Evolutionary conservation across 345 rosid species (phyloP).

Genomic region (Lepidium africanum): DNA sequence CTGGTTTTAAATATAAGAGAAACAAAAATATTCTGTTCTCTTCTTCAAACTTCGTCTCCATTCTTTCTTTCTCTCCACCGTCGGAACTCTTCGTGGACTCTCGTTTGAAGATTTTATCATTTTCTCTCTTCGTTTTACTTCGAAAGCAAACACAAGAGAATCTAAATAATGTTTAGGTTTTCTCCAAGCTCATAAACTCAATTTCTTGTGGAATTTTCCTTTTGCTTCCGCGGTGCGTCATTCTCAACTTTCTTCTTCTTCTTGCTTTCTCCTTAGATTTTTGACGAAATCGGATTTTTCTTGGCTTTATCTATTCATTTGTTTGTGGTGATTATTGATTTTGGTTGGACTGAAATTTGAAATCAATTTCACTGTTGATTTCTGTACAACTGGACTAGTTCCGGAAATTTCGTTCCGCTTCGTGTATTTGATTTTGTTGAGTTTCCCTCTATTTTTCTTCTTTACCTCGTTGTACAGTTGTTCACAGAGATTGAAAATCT

Average conservation of each 20-base stretch:
- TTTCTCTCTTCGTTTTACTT: neutral
- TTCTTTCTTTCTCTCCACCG: constrained; percentile 20
- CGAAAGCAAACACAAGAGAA: neutral
- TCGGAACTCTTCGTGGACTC: constrained; percentile 17
- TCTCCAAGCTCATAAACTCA: constrained; percentile 2
- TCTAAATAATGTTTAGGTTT: neutral
- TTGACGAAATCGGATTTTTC: neutral
- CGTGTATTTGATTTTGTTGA: neutral
- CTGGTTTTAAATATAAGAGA: neutral
- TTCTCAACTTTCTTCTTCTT: neutral
- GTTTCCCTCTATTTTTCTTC: neutral
- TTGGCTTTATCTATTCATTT: neutral
- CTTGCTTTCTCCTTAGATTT: neutral
- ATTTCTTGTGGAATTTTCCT: neutral
- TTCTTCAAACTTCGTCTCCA: constrained; percentile 21
- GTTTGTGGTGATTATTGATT: neutral
- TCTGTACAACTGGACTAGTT: neutral
- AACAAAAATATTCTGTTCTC: neutral
- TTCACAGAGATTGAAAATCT: neutral
- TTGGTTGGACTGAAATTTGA: neutral
- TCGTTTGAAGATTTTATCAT: neutral
- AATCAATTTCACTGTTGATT: neutral
- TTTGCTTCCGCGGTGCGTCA: constrained; percentile 22
- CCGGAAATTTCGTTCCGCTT: neutral
- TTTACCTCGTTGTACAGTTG: neutral